Conservation (phyloP, 257 asterid species). For the Knoxia roxburghii region DNA sequence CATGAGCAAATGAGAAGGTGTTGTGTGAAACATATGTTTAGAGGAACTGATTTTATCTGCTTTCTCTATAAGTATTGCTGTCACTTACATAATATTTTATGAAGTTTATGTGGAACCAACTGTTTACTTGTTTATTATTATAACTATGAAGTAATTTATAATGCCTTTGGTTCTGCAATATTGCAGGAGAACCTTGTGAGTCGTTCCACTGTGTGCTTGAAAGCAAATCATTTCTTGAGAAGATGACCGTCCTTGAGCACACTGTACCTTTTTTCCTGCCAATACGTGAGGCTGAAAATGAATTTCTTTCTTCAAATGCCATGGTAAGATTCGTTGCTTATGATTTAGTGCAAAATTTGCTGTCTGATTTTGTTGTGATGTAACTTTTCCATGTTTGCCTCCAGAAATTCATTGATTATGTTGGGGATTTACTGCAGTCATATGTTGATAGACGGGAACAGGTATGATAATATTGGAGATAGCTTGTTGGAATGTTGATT, state of each 20-base stretch:
- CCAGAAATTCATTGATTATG: slow-evolving; percentile 91
- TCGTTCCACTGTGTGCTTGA: slow-evolving; percentile 93
- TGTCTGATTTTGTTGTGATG: background rate
- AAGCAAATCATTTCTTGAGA: slow-evolving; percentile 98
- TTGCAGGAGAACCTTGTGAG: slow-evolving; percentile 91
- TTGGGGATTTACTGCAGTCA: slow-evolving; percentile 92
- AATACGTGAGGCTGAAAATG: slow-evolving; percentile 78
- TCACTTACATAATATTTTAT: background rate
- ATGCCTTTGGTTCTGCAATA: slow-evolving; percentile 11
- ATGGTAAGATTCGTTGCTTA: slow-evolving; percentile 54
- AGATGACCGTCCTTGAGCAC: slow-evolving; percentile 88
- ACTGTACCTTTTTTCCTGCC: slow-evolving; percentile 94
- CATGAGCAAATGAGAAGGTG: background rate
- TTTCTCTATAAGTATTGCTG: background rate
- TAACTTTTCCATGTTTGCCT: slow-evolving; percentile 22
- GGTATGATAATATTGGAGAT: slow-evolving; percentile 32
- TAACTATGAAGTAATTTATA: background rate
- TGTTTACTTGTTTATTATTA: background rate
- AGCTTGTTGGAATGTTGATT: background rate
- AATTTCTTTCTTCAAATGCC: slow-evolving; percentile 79
- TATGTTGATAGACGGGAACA: slow-evolving; percentile 97
- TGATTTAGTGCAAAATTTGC: background rate
- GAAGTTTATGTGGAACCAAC: background rate
- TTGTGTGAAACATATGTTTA: background rate
- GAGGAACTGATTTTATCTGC: slow-evolving; percentile 2